Conservation (phyloP, 345 rosid genomes). For the Eucalyptus decipiens region DNA sequence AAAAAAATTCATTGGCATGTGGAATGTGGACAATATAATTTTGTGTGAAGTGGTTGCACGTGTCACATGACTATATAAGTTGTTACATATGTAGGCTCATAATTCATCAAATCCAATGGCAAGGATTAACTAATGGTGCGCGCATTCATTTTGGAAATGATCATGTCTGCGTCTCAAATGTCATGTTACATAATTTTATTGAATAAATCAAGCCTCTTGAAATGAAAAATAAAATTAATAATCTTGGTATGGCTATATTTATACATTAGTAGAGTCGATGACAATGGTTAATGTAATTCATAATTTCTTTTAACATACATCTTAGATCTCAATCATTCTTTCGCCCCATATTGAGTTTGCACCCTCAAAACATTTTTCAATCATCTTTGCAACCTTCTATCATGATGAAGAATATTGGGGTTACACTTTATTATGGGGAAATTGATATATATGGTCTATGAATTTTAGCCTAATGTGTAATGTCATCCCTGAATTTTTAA, state of each 20-base stretch:
- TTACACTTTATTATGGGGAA: background rate
- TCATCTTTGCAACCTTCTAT: background rate
- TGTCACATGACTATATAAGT: background rate
- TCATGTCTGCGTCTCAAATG: fast-evolving
- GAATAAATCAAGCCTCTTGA: background rate
- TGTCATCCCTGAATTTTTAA: too few relatives aligned
- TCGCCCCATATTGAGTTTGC: background rate
- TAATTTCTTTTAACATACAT: background rate
- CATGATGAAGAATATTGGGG: background rate
- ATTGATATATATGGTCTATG: background rate
- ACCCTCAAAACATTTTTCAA: background rate
- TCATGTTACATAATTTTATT: background rate
- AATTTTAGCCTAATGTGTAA: background rate
- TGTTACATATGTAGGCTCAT: background rate
- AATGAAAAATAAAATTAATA: too few relatives aligned
- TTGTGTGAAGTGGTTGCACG: background rate
- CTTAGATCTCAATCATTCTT: background rate
- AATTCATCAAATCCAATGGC: background rate
- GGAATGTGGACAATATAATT: background rate
- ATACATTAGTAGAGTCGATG: background rate
- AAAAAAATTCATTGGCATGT: background rate
- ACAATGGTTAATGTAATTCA: fast-evolving
- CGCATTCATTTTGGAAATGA: background rate
- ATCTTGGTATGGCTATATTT: too few relatives aligned
- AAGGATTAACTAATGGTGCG: background rate